Conservation (phyloP, 192 early-diverging fungal genomes). For the Coemansia sp. region DNA sequence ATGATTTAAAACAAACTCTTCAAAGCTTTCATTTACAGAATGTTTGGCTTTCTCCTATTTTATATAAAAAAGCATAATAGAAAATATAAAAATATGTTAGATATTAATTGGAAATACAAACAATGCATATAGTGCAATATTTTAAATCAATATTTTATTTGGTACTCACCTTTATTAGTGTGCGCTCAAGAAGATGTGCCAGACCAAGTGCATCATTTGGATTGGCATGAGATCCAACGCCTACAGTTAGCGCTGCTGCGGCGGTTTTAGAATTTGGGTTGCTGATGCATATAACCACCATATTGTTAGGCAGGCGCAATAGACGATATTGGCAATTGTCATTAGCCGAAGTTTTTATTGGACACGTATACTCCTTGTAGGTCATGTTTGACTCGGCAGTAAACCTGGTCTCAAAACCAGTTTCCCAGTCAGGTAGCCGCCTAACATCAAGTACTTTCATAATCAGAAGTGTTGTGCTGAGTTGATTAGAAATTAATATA, state of each 20-base stretch:
- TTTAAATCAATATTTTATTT: no score
- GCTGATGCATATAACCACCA: neutral
- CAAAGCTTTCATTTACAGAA: constrained; percentile 64
- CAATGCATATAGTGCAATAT: no score
- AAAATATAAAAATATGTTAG: neutral
- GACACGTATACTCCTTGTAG: neutral
- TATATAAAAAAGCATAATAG: neutral
- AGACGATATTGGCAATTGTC: neutral
- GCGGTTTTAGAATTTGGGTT: neutral
- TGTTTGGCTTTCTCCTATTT: constrained; percentile 62
- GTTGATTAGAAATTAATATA: neutral
- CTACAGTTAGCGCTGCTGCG: neutral
- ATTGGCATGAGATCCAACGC: neutral
- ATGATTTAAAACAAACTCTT: constrained; percentile 25
- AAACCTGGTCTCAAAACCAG: neutral
- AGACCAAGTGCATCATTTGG: neutral
- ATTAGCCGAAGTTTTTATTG: neutral
- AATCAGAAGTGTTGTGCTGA: neutral
- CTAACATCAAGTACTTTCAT: neutral
- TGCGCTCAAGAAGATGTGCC: no score
- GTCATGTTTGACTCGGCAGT: neutral
- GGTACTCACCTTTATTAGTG: no score
- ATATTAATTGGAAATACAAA: no score
- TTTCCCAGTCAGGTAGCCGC: neutral
- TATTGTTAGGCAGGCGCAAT: neutral